Conservation (phyloP, 805 yeast genomes). For the Candida taoyuanica region DNA sequence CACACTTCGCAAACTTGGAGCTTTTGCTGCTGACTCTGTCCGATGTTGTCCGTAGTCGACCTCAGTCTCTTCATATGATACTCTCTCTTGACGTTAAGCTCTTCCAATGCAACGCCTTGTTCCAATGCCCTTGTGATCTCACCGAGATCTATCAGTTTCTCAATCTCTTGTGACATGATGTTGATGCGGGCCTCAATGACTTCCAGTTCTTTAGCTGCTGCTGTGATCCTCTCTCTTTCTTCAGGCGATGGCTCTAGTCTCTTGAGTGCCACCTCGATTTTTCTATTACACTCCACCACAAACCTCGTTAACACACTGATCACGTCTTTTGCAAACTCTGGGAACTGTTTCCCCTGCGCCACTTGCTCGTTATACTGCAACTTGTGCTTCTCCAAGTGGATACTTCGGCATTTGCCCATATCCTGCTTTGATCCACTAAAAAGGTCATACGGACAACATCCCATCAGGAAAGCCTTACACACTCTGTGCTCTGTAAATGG, state of each 20-base stretch:
- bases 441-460: conserved; percentile 80
- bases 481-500: conserved; percentile 52
- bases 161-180: conserved; percentile 62
- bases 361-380: conserved; percentile 55
- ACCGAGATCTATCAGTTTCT: conserved; percentile 43
- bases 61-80: conserved; percentile 52
- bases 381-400: conserved; percentile 71
- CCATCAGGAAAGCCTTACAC: conserved; percentile 81
- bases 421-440: conserved; percentile 80
- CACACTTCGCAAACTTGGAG: conserved; percentile 87
- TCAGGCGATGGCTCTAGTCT: conserved; percentile 70
- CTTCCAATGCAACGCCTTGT: conserved; percentile 44
- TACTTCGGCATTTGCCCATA: conserved; percentile 71
- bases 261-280: conserved; percentile 56
- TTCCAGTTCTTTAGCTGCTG: conserved; percentile 54
- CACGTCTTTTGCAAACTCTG: conserved; percentile 45
- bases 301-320: conserved; percentile 45
- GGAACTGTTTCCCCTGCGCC: conserved; percentile 38
- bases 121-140: conserved; percentile 47
- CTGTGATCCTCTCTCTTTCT: conserved; percentile 56
- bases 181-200: conserved; percentile 58
- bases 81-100: conserved; percentile 44
- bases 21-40: conserved; percentile 85
- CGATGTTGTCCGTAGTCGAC: conserved; percentile 62
- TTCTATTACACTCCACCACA: conserved; percentile 61